Conservation (phyloP, 2,329 filamentous ascomycete species). For the Penicillium sp. region DNA sequence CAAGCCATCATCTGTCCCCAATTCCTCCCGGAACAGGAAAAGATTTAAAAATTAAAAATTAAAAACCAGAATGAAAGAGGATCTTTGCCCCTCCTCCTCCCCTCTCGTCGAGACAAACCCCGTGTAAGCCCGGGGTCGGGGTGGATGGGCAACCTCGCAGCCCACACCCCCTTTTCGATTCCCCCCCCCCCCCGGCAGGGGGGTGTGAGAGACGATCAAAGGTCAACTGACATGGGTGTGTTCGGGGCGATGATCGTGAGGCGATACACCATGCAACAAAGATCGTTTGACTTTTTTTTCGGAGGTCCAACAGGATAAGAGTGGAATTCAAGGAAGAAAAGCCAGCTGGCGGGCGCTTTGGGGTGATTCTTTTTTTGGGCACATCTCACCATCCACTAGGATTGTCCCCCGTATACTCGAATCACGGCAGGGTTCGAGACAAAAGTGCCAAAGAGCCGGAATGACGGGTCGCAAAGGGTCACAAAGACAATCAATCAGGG, state of each 20-base stretch:
- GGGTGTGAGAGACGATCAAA: background rate
- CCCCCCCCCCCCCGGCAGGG: background rate
- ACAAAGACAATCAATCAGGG: background rate
- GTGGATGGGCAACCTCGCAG: slow-evolving; percentile 1
- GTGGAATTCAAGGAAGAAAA: background rate
- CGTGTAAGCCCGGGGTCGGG: background rate
- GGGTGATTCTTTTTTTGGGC: background rate
- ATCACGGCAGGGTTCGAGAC: slow-evolving; percentile 2
- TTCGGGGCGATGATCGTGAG: slow-evolving; percentile 3
- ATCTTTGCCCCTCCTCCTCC: slow-evolving; percentile 1
- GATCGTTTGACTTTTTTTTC: slow-evolving; percentile 3
- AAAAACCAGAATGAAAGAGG: background rate
- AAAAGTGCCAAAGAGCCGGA: background rate
- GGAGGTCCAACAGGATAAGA: too few relatives aligned
- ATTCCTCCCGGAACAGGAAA: background rate
- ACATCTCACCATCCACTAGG: background rate
- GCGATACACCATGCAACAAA: slow-evolving; percentile 5
- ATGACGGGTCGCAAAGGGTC: slow-evolving; percentile 2
- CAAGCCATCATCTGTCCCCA: background rate
- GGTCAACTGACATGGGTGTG: slow-evolving; percentile 7
- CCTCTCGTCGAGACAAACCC: background rate
- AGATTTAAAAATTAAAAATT: background rate
- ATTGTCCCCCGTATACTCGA: background rate
- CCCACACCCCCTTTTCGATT: slow-evolving; percentile 4
- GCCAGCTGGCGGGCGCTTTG: background rate